Evolutionary conservation across 73 alveolate genomes (phyloP).

Genomic region (Blepharisma japonicum): DNA sequence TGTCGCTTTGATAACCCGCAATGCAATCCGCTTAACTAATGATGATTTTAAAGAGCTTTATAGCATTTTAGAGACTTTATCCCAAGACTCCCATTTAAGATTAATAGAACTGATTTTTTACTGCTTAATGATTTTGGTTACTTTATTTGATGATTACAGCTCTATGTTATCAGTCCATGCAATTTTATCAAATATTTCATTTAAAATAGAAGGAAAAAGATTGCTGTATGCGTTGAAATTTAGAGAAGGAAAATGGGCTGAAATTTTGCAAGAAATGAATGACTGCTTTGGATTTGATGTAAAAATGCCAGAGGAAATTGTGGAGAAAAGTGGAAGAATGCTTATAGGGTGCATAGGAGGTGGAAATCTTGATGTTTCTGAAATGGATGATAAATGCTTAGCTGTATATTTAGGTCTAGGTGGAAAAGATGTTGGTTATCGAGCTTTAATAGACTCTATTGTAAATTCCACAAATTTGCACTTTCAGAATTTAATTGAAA

Average conservation of each 20-base stretch:
- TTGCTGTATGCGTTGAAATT: conserved; percentile 1
- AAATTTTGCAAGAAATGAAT: conserved; percentile 1
- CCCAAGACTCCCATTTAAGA: background rate
- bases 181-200: background rate
- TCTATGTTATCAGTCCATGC: background rate
- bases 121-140: background rate
- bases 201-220: background rate
- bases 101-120: conserved; percentile 6
- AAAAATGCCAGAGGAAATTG: conserved; percentile 4
- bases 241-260: conserved; percentile 18
- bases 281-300: conserved; percentile 17
- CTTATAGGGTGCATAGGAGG: conserved; percentile 12
- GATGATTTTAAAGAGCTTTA: conserved; percentile 1
- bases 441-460: background rate
- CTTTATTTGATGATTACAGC: background rate
- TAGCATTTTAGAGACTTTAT: background rate
- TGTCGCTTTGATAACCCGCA: background rate
- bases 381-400: conserved; percentile 15
- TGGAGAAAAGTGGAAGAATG: background rate
- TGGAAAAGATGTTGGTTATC: background rate
- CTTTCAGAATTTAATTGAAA: background rate
- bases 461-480: background rate
- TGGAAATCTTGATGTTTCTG: conserved; percentile 25
- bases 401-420: background rate
- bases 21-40: conserved; percentile 17